These are phyloP conservation scores for Schizopora paradoxa DNA, from an alignment of 1,284 basidiomycete species.

Conservation along the genomic window DNA sequence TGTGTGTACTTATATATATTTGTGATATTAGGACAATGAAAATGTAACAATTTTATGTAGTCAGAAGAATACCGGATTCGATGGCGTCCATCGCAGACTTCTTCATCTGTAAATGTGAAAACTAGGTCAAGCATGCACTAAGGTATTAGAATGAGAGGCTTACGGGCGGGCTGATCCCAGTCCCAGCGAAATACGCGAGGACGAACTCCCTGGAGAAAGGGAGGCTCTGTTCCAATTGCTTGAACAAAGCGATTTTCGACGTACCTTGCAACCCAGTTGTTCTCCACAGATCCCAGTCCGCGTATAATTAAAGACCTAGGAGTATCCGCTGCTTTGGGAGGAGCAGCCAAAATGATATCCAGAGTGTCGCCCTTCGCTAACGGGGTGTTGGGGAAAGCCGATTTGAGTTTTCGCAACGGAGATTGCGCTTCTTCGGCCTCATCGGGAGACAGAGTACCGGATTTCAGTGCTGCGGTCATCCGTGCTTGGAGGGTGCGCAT, in stretches of 20 bases:
- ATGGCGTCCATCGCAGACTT: constrained; percentile 27
- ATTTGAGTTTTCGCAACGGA: constrained; percentile 67
- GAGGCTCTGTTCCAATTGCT: no score
- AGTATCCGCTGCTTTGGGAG: constrained; percentile 35
- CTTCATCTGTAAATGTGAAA: constrained; percentile 37
- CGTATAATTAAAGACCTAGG: constrained; percentile 59
- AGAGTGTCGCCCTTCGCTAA: constrained; percentile 60
- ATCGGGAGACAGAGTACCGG: constrained; percentile 49
- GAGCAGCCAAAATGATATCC: constrained; percentile 62
- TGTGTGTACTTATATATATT: no score
- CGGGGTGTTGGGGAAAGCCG: constrained; percentile 67
- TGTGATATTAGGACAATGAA: no score
- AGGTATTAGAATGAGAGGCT: constrained; percentile 23
- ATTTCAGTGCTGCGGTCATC: constrained; percentile 48
- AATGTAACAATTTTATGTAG: no score
- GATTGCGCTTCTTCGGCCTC: constrained; percentile 51
- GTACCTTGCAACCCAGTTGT: constrained; percentile 59
- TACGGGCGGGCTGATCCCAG: constrained; percentile 67
- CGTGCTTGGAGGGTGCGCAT: constrained; percentile 70
- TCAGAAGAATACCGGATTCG: no score
- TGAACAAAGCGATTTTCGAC: neutral
- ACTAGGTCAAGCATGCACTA: neutral
- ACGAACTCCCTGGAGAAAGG: constrained; percentile 46
- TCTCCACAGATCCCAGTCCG: constrained; percentile 66
- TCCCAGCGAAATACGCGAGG: constrained; percentile 66